Evolutionary conservation across 495 filamentous ascomycete species (phyloP), one percentile per base, ranked within the genome.

Genomic region (Penicillium flavigenum): DNA sequence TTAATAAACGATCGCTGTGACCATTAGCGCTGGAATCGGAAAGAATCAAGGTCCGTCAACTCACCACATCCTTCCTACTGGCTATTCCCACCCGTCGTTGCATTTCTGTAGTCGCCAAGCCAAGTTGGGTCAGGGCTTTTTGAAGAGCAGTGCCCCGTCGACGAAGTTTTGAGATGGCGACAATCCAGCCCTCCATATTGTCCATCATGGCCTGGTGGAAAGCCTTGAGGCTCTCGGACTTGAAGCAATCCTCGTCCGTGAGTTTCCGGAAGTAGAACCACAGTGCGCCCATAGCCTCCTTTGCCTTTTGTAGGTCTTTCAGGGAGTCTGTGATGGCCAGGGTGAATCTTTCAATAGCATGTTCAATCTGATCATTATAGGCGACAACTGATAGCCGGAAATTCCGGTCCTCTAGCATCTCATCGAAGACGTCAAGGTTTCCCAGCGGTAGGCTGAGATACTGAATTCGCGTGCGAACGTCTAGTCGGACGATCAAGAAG

Each of bases 361-460:
- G 87, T 64, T 96, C 90, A 55, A 98, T 96, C 68, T 88, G 88
- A 65, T 91, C 87, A 67, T 98, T 97, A 47, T 93, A 91, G 45
- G 86, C 82, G 20, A 96, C 75, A 42, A 98, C 90, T 52, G 91
- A 82, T 22, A 83, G 69, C 20, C 94, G 87, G 61, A 96, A 98
- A 47, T 81, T 81, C 47, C 86, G 84, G 62, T 96, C 89, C 59
- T 89, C 81, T 31, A 98, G 77, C 90, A 98, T 96, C 39, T 81
- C 79, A 69, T 96, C 91, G 63, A 98, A 98, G 7, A 90, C 81
- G n/a, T 80, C 71, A 7, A 89, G 79, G 63, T 96, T 93, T 59
- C 88, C 82, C 66, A 98, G 81, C 4, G 95, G 94, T 20, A 98
- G 69, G 60, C 86, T 89, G 51, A 98, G 78, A 65, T 88, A 85